Evolutionary conservation across 495 filamentous ascomycete genomes (phyloP).

Genomic region (Penicillium argentinense): DNA sequence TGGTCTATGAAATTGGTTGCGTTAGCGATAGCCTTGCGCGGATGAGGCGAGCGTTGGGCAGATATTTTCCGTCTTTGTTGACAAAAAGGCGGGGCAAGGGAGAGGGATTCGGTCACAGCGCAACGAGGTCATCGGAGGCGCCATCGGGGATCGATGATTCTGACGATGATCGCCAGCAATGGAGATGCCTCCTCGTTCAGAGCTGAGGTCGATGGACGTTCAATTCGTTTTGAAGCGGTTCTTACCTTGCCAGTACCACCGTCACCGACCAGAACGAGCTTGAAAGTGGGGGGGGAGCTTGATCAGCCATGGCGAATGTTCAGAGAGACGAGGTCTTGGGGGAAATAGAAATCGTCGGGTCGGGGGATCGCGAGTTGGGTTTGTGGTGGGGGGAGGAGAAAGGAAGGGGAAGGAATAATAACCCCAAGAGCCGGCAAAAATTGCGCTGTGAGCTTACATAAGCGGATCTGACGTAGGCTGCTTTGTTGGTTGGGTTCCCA

Average conservation of each 20-base stretch:
- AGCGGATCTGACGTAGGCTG: too few species aligned
- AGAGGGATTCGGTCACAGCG: constrained; percentile 3
- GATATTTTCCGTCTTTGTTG: constrained; percentile 33
- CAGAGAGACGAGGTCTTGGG: constrained; percentile 19
- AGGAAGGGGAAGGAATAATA: constrained; percentile 1
- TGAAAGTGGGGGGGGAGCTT: constrained; percentile 75
- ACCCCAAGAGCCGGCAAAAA: neutral
- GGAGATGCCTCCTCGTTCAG: neutral
- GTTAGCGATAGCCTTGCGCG: constrained; percentile 29
- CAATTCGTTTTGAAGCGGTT: constrained; percentile 6
- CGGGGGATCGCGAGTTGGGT: constrained; percentile 6
- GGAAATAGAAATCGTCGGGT: constrained; percentile 2
- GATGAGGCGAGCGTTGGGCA: constrained; percentile 25
- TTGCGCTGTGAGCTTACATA: neutral
- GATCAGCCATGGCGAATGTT: constrained; percentile 58
- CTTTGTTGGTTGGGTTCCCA: too few species aligned
- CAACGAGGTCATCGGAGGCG: constrained; percentile 3
- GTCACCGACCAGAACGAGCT: constrained; percentile 99
- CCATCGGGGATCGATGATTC: constrained; percentile 3
- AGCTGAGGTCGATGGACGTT: neutral
- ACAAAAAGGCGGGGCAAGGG: constrained; percentile 29
- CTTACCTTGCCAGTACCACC: constrained; percentile 99
- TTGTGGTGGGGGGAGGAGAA: constrained; percentile 21
- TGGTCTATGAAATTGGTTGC: constrained; percentile 66
- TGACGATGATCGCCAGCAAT: neutral